Conservation (phyloP, 2,329 filamentous ascomycete genomes). For the Tolypocladium paradoxum region DNA sequence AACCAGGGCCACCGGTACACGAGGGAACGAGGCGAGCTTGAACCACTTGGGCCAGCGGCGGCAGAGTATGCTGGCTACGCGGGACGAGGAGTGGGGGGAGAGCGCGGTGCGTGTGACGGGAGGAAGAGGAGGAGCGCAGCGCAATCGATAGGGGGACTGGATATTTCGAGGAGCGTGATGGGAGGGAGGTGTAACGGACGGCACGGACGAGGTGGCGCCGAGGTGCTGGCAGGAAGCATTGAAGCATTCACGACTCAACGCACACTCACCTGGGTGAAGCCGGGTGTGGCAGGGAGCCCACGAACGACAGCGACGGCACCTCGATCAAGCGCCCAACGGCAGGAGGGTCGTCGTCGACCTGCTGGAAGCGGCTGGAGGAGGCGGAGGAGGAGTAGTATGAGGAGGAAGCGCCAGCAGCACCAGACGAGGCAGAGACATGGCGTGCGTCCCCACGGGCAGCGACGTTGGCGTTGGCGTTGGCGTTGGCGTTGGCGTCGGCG, state of each 20-base stretch:
- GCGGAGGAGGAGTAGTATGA: conserved; percentile 6
- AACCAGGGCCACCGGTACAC: not conserved
- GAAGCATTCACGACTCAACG: not conserved
- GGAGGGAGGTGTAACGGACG: not conserved
- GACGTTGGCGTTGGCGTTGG: not conserved
- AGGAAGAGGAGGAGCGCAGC: not conserved
- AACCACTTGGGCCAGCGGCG: not conserved
- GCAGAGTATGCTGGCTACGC: not conserved
- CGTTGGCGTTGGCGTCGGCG: not conserved
- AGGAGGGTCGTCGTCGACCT: conserved; percentile 31
- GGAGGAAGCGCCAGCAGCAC: conserved; percentile 1
- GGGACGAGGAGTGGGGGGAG: no score
- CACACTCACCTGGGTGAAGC: conserved; percentile 14
- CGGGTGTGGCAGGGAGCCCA: conserved; percentile 12
- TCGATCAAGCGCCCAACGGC: conserved; percentile 28
- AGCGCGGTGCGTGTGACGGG: not conserved
- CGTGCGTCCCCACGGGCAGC: not conserved
- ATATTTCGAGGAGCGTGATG: not conserved
- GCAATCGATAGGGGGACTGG: not conserved
- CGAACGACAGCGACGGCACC: conserved; percentile 8
- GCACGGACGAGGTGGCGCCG: not conserved
- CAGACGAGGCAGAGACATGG: not conserved
- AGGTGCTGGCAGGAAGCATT: not conserved
- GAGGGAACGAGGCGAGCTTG: not conserved
- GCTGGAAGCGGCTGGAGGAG: conserved; percentile 11